These are phyloP conservation scores for Tanozyma kutaoensis DNA, from an alignment of 805 yeast species.

Conservation along the genomic window DNA sequence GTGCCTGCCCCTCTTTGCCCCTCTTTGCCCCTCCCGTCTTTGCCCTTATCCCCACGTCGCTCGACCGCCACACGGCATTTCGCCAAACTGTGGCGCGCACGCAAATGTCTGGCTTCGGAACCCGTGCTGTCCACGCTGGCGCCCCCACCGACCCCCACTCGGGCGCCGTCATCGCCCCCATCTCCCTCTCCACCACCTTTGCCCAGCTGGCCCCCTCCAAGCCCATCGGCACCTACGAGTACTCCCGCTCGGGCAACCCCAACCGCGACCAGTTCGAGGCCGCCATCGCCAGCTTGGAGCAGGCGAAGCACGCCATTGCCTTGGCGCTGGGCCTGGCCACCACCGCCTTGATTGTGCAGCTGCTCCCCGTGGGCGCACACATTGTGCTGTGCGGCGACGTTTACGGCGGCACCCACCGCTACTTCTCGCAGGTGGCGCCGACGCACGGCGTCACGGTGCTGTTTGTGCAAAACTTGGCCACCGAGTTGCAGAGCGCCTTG, in stretches of 20 bases:
- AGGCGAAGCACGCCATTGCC: slow-evolving; percentile 64
- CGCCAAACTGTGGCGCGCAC: too few species aligned
- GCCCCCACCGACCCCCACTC: slow-evolving; percentile 56
- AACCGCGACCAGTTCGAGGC: slow-evolving; percentile 72
- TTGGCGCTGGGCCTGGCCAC: slow-evolving; percentile 81
- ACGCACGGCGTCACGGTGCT: slow-evolving; percentile 62
- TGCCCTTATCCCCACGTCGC: too few species aligned
- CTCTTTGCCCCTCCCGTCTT: too few species aligned
- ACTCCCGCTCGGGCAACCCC: slow-evolving; percentile 78
- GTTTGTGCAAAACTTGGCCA: slow-evolving; percentile 52
- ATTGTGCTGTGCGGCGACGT: slow-evolving; percentile 75
- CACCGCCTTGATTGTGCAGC: slow-evolving; percentile 65
- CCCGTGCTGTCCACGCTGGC: slow-evolving; percentile 79
- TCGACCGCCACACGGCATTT: too few species aligned
- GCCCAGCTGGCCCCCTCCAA: slow-evolving; percentile 67
- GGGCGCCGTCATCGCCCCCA: slow-evolving; percentile 81
- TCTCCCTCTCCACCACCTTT: slow-evolving; percentile 74
- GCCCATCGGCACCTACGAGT: slow-evolving; percentile 71
- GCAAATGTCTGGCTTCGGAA: too few species aligned
- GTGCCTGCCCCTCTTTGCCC: too few species aligned
- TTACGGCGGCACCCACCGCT: slow-evolving; percentile 86
- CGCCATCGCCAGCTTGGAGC: slow-evolving; percentile 69
- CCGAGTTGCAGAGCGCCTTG: slow-evolving; percentile 43
- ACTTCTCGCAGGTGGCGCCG: slow-evolving; percentile 74
- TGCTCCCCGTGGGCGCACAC: slow-evolving; percentile 59